These are phyloP conservation scores for Colletotrichum sp. DNA, from an alignment of 2,329 filamentous ascomycete species.

Conservation along the genomic window DNA sequence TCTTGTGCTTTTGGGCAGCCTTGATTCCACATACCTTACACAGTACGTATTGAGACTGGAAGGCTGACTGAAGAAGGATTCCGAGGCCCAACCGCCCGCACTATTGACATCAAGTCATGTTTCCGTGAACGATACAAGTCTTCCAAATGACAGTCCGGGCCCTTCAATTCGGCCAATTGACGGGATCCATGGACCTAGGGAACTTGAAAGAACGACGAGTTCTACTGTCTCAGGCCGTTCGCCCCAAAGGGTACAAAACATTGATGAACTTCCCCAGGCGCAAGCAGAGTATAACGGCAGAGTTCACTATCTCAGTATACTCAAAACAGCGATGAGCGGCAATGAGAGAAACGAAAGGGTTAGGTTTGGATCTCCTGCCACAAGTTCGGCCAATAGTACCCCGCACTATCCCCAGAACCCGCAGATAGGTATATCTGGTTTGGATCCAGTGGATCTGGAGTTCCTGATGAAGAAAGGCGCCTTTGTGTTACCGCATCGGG, in stretches of 20 bases:
- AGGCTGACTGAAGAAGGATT: neutral
- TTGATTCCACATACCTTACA: neutral
- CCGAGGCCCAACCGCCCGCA: no score
- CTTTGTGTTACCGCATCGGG: neutral
- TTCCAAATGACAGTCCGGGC: neutral
- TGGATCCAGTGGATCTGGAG: neutral
- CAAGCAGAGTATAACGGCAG: neutral
- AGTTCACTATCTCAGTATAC: neutral
- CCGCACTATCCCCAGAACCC: neutral
- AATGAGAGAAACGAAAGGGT: neutral
- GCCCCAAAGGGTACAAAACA: neutral
- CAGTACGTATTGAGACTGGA: neutral
- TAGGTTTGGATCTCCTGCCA: neutral
- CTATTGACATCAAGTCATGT: neutral
- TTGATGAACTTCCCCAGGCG: neutral
- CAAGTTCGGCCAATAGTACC: neutral
- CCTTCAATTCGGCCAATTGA: neutral
- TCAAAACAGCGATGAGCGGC: neutral
- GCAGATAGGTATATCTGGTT: neutral
- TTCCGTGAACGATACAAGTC: neutral
- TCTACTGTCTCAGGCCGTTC: neutral
- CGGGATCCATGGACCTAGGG: neutral
- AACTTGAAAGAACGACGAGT: neutral
- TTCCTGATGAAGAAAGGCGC: neutral
- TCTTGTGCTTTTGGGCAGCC: neutral